phyloP scores from a whole-genome alignment of 306 rosid genomes.

The Rubus parviflorus region DNA sequence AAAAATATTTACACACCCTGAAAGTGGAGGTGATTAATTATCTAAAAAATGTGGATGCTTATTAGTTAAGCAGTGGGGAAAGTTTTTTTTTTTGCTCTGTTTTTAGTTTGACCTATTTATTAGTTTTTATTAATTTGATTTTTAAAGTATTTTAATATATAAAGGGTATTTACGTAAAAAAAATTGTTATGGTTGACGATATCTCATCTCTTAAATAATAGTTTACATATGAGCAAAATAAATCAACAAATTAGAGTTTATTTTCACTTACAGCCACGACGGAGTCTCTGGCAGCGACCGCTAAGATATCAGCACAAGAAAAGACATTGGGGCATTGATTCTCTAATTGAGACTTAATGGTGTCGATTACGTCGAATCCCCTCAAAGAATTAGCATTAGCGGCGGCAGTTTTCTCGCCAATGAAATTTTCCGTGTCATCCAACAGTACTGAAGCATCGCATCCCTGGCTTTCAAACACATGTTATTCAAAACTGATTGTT shows the following conservation, averaged over 20 bases:
- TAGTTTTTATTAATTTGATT: too few relatives aligned
- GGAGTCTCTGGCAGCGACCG: slow-evolving; percentile 66
- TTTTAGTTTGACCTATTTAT: too few relatives aligned
- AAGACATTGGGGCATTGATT: slow-evolving; percentile 51
- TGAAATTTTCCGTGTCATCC: slow-evolving; percentile 61
- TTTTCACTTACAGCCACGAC: slow-evolving; percentile 45
- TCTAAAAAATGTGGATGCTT: too few relatives aligned
- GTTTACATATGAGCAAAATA: not conserved
- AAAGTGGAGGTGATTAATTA: too few relatives aligned
- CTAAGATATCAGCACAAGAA: slow-evolving; percentile 65
- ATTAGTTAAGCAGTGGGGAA: too few relatives aligned
- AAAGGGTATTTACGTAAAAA: too few relatives aligned
- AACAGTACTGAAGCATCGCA: slow-evolving; percentile 68
- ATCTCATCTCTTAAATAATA: too few relatives aligned
- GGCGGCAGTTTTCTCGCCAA: slow-evolving; percentile 57
- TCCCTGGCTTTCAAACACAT: slow-evolving; percentile 39
- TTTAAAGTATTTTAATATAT: too few relatives aligned
- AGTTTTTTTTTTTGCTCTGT: too few relatives aligned
- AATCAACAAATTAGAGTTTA: not conserved
- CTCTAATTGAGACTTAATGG: slow-evolving; percentile 52
- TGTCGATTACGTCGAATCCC: slow-evolving; percentile 59
- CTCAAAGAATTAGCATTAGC: slow-evolving; percentile 52
- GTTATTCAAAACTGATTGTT: not conserved
- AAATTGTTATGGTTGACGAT: too few relatives aligned
- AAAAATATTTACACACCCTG: too few relatives aligned